Base-by-base conservation (phyloP, 2,329 filamentous ascomycete genomes). In the Diaporthe longicolla region DNA sequence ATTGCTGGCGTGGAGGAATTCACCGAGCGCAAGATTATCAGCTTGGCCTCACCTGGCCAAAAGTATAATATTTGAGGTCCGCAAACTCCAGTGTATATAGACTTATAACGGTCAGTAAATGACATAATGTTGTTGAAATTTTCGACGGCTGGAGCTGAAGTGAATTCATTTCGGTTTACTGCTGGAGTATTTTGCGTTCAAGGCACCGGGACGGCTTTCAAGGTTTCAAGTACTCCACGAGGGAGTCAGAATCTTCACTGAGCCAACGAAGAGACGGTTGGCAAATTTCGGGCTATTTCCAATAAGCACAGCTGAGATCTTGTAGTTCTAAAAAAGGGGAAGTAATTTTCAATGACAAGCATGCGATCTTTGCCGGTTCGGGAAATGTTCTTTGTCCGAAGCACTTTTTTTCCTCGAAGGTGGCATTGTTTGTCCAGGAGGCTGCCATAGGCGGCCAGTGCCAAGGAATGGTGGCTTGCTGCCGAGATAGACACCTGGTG, bases 21-120 rank as follows among this genome's bases (percentile, higher is more conserved):
- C 73, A 81, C 81, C 17, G 81, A 83, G 76, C 79, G 79, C 52
- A 82, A 83, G 78, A 83, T 82, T 59, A 77, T 84, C 40, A 84
- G 75, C 37, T 37, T 81, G 63, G 79, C 77, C 2, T 73, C 76
- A 37, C 76, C 79, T 4, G 79, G 79, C 21, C 70, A 77, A 73
- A 79, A 77, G 72, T 80, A 79, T 57, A 26, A 69, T 7, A 78
- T 81, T 37, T 79, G 69, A 72, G 29, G 50, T 35, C 19, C 4
- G 19, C 2, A 19, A n/a, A 48, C 35, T 3, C 7, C 35, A 37
- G 35, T 48, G n/a, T n/a, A n/a, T n/a, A n/a, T n/a, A n/a, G n/a
- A n/a, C n/a, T n/a, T n/a, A 21, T 45, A 3, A 19, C 21, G 15
- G 6, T 4, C 2, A 4, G 4, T 4, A 15, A 15, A 45, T 19